Conservation (phyloP, 192 early-diverging fungal genomes). For the Chytriomyces hyalinus region DNA sequence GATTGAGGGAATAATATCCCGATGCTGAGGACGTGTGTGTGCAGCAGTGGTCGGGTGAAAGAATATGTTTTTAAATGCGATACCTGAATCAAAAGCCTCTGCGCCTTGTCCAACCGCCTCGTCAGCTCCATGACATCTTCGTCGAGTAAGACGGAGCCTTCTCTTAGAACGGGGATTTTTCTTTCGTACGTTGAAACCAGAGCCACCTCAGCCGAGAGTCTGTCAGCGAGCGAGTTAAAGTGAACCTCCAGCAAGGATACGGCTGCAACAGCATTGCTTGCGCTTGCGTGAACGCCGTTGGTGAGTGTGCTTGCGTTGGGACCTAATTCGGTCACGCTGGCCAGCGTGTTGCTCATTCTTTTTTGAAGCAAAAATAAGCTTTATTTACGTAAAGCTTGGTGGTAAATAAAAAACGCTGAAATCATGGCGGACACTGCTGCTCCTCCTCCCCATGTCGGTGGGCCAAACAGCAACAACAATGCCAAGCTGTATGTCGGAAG, state of each 20-base stretch:
- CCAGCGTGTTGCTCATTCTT: too few relatives aligned
- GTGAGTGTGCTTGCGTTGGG: too few relatives aligned
- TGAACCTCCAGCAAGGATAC: not conserved
- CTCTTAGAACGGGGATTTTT: constrained; percentile 26
- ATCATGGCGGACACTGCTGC: not conserved
- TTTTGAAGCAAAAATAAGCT: too few relatives aligned
- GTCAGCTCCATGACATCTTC: constrained; percentile 33
- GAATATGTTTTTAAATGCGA: too few relatives aligned
- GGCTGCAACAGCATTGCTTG: too few relatives aligned
- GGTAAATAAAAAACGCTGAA: not conserved
- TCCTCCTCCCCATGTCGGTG: not conserved
- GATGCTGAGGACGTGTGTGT: too few relatives aligned
- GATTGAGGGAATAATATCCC: too few relatives aligned
- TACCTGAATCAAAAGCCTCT: constrained; percentile 31
- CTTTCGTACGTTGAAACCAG: constrained; percentile 13
- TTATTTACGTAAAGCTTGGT: not conserved
- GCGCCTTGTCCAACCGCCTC: constrained; percentile 24
- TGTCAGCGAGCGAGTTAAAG: not conserved
- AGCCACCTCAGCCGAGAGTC: constrained; percentile 8
- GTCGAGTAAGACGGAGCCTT: constrained; percentile 30
- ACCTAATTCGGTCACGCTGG: too few relatives aligned
- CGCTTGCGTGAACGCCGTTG: too few relatives aligned
- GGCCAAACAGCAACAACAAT: constrained; percentile 2
- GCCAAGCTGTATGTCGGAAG: constrained; percentile 60
- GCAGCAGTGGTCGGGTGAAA: too few relatives aligned